phyloP scores from a whole-genome alignment of 306 rosid species.

The Cercis canadensis region DNA sequence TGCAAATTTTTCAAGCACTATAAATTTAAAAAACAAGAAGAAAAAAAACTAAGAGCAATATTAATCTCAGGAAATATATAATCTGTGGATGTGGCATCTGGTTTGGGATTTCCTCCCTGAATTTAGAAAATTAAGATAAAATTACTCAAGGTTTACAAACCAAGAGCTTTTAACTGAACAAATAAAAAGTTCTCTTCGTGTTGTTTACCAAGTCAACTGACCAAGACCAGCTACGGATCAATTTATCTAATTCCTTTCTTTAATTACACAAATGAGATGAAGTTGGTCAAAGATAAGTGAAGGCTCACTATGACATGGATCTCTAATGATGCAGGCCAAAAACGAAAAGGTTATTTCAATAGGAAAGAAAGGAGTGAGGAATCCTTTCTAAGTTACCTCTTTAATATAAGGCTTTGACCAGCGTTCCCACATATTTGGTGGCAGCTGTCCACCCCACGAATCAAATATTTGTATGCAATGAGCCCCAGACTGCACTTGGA shows the following conservation, averaged over 20 bases:
- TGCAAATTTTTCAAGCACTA: not conserved
- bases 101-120: conserved; percentile 8
- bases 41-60: not conserved
- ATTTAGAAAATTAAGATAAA: conserved; percentile 18
- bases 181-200: not conserved
- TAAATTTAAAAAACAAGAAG: not conserved
- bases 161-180: not conserved
- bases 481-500: conserved; percentile 93
- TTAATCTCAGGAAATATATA: conserved; percentile 22
- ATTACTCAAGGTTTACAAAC: conserved; percentile 6
- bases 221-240: conserved; percentile 12
- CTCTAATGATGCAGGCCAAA: conserved; percentile 12
- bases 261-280: conserved; percentile 28
- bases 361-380: conserved; percentile 5
- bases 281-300: conserved; percentile 4
- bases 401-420: conserved; percentile 97
- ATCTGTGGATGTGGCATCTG: conserved; percentile 3
- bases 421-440: conserved; percentile 92
- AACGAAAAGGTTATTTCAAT: conserved; percentile 11
- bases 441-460: conserved; percentile 99
- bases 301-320: conserved; percentile 25
- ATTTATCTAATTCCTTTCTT: conserved; percentile 1
- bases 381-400: conserved; percentile 61
- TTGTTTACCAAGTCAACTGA: conserved; percentile 19
- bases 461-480: conserved; percentile 97